phyloP scores from a whole-genome alignment of 495 filamentous ascomycete genomes.

The Trichoderma gamsii region DNA sequence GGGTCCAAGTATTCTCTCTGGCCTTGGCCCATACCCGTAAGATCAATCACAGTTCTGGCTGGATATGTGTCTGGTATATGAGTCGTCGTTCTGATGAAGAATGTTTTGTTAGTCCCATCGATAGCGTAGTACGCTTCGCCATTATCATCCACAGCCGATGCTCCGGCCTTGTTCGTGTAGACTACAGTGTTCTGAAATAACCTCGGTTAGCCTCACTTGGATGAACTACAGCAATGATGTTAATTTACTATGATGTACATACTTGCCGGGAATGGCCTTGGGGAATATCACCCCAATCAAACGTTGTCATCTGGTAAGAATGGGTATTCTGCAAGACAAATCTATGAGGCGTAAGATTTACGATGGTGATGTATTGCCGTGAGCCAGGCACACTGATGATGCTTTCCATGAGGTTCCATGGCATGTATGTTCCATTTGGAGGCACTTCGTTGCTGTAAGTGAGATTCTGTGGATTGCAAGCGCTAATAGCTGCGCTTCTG shows the following conservation, averaged over 20 bases:
- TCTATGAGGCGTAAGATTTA: slow-evolving; percentile 31
- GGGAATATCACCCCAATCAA: slow-evolving; percentile 22
- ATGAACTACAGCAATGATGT: no score
- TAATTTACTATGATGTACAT: no score
- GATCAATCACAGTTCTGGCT: slow-evolving; percentile 22
- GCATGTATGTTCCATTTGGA: slow-evolving; percentile 20
- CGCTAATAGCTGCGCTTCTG: neutral
- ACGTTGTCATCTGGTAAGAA: slow-evolving; percentile 29
- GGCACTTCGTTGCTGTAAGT: slow-evolving; percentile 22
- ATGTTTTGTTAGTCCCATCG: slow-evolving; percentile 22
- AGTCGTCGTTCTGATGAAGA: slow-evolving; percentile 19
- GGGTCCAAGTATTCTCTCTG: slow-evolving; percentile 26
- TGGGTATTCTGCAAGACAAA: slow-evolving; percentile 25
- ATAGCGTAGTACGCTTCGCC: slow-evolving; percentile 30
- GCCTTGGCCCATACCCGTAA: slow-evolving; percentile 24
- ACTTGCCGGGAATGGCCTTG: slow-evolving; percentile 20
- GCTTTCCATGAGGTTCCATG: slow-evolving; percentile 18
- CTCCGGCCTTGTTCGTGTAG: slow-evolving; percentile 17
- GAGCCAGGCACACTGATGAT: slow-evolving; percentile 16
- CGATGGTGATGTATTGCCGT: slow-evolving; percentile 26
- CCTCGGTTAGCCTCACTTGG: no score
- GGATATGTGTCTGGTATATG: slow-evolving; percentile 16
- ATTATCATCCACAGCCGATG: slow-evolving; percentile 20
- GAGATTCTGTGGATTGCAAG: slow-evolving; percentile 19
- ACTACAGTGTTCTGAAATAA: slow-evolving; percentile 20